phyloP scores from a whole-genome alignment of 805 yeast genomes.

The Yamadazyma scolyti region DNA sequence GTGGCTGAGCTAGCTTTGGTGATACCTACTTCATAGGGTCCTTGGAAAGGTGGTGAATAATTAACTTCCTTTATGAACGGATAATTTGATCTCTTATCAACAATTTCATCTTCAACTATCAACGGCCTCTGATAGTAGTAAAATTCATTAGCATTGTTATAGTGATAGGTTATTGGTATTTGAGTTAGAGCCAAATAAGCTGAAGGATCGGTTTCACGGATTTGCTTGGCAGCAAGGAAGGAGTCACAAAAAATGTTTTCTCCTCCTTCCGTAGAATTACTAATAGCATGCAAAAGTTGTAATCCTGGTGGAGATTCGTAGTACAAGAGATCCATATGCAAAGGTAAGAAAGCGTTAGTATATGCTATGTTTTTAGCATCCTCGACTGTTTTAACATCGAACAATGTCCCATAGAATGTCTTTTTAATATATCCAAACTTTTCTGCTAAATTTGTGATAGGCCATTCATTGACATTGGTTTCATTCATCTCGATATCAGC shows the following conservation, averaged over 20 bases:
- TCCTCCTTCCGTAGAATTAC: constrained; percentile 58
- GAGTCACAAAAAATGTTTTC: constrained; percentile 70
- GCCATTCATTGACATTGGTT: constrained; percentile 38
- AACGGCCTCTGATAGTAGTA: constrained; percentile 63
- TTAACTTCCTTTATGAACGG: constrained; percentile 52
- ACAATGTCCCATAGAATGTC: constrained; percentile 69
- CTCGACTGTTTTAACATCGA: constrained; percentile 54
- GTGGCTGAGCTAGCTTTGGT: constrained; percentile 26
- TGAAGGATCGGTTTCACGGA: constrained; percentile 53
- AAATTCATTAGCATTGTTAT: constrained; percentile 56
- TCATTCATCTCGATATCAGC: constrained; percentile 28
- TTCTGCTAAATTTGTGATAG: constrained; percentile 37
- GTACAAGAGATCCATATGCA: constrained; percentile 75
- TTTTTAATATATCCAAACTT: constrained; percentile 65
- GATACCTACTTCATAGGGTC: constrained; percentile 64
- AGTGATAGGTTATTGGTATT: constrained; percentile 69
- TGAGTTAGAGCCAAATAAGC: constrained; percentile 60
- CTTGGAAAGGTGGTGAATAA: constrained; percentile 83
- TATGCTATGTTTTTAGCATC: constrained; percentile 67
- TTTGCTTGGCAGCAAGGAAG: constrained; percentile 56
- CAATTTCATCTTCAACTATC: constrained; percentile 48
- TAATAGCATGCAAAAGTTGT: constrained; percentile 61
- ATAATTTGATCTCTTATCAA: constrained; percentile 12
- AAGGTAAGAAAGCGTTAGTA: constrained; percentile 59
- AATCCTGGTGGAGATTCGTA: constrained; percentile 81